A percentile compares a stretch with the other conserved stretches of the same genome.
These are phyloP conservation scores for Sungouiozyma ichnusensis DNA, from an alignment of 805 yeast genomes.

Conservation along the genomic window DNA sequence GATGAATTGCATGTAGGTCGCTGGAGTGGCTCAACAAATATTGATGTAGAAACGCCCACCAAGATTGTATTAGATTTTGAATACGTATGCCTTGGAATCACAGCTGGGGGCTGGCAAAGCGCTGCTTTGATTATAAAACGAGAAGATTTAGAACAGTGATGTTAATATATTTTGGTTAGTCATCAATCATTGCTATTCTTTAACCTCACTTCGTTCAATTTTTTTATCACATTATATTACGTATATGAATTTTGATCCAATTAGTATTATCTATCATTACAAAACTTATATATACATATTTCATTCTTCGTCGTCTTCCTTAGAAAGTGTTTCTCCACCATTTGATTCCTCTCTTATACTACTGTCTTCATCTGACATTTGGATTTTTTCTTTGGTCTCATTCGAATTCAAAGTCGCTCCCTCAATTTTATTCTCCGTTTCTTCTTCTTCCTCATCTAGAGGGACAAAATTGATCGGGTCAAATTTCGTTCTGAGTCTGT, in stretches of 20 bases:
- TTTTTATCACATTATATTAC: no score
- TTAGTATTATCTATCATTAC: no score
- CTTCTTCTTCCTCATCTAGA: conserved; percentile 25
- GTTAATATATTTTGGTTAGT: not conserved
- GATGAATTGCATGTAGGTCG: conserved; percentile 18
- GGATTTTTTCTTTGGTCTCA: no score
- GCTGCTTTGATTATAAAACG: conserved; percentile 41
- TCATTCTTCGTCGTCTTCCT: no score
- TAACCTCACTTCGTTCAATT: no score
- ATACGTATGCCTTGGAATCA: conserved; percentile 46
- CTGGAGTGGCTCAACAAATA: conserved; percentile 24
- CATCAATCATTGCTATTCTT: no score
- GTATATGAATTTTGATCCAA: no score
- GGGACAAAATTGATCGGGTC: conserved; percentile 57
- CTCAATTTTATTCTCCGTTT: conserved; percentile 1
- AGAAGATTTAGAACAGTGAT: not conserved
- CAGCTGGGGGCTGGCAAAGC: conserved; percentile 78
- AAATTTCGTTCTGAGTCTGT: conserved; percentile 45
- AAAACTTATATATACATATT: no score
- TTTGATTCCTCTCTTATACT: no score
- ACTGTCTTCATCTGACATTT: no score
- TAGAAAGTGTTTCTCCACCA: no score
- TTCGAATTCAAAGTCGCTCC: not conserved
- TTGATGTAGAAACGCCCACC: conserved; percentile 35
- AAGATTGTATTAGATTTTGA: conserved; percentile 27